Percentiles rank a stretch among this genome's conserved stretches.
phyloP scores from a whole-genome alignment of 2,329 filamentous ascomycete genomes.

The Cercospora nicotianae region DNA sequence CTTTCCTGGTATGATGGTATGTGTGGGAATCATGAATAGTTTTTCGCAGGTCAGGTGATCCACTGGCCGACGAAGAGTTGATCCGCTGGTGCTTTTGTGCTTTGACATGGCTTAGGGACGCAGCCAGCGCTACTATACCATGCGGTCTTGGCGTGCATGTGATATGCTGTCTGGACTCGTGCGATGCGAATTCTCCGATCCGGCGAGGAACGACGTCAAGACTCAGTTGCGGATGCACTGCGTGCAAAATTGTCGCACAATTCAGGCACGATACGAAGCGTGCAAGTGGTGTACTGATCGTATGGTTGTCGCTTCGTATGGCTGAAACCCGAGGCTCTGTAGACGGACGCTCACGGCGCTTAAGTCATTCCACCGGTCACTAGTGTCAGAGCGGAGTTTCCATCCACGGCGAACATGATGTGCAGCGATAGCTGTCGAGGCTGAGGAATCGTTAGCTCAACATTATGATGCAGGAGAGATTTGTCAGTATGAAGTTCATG shows the following conservation, averaged over 20 bases:
- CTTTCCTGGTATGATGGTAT: neutral
- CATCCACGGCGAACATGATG: neutral
- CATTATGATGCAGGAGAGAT: neutral
- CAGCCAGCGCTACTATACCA: neutral
- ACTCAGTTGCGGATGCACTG: neutral
- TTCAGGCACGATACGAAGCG: neutral
- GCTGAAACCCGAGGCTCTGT: neutral
- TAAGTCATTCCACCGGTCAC: neutral
- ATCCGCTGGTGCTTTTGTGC: neutral
- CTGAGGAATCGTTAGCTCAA: neutral
- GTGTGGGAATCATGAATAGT: neutral
- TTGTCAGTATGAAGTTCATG: neutral
- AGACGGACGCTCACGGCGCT: neutral
- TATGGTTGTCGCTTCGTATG: neutral
- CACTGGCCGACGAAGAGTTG: neutral
- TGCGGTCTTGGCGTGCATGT: neutral
- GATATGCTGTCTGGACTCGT: neutral
- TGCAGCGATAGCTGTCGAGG: neutral
- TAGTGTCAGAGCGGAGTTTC: neutral
- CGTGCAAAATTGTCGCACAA: neutral
- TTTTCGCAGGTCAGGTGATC: neutral
- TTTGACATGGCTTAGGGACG: neutral
- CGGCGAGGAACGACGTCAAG: neutral
- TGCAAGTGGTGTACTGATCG: neutral
- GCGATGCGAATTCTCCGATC: neutral